phyloP scores from a whole-genome alignment of 768 basidiomycete genomes.

The Neoboletus brunneissimus region DNA sequence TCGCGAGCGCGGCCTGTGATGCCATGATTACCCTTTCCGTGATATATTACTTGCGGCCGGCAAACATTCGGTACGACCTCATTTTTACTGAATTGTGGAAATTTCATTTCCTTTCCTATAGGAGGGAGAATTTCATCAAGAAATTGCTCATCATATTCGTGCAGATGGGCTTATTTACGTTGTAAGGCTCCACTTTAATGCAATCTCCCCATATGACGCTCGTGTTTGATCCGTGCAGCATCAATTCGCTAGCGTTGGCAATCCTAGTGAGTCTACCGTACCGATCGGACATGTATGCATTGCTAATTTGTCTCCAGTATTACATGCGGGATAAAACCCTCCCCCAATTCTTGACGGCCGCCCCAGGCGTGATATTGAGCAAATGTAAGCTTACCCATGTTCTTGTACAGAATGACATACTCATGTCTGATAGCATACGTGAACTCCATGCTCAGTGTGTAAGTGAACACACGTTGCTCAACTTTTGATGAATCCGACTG shows the following conservation, averaged over 20 bases:
- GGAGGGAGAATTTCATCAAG: constrained; percentile 5
- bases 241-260: constrained; percentile 8
- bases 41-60: constrained; percentile 11
- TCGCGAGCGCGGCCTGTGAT: constrained; percentile 7
- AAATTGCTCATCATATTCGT: constrained; percentile 7
- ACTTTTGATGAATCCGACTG: neutral
- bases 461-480: neutral
- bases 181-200: constrained; percentile 1
- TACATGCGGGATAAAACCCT: neutral
- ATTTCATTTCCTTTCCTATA: neutral
- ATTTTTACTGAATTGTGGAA: neutral
- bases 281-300: neutral
- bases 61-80: constrained; percentile 1
- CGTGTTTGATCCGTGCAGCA: neutral
- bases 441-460: constrained; percentile 24
- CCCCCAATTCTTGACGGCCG: neutral
- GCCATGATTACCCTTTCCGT: constrained; percentile 11
- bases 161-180: constrained; percentile 15
- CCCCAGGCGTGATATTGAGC: constrained; percentile 13
- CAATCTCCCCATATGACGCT: neutral
- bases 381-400: constrained; percentile 6
- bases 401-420: neutral
- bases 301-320: constrained; percentile 9
- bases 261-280: constrained; percentile 5
- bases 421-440: constrained; percentile 15